Conservation (phyloP, 108 stramenopile genomes). For the Cafeteria roenbergensis region DNA sequence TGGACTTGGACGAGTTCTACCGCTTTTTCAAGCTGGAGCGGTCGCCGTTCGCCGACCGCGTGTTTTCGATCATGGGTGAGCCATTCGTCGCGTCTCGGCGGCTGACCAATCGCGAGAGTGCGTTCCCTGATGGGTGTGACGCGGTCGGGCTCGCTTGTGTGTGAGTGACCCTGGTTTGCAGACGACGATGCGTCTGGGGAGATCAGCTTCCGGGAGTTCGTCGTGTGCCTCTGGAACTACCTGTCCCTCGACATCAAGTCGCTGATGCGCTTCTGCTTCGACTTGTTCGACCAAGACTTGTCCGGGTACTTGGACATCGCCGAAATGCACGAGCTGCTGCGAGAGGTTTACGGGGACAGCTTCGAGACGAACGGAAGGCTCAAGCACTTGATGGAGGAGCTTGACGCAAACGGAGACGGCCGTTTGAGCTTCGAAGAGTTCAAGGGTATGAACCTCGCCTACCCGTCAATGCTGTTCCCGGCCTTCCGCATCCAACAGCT, state of each 20-base stretch:
- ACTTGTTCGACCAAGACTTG: constrained; percentile 14
- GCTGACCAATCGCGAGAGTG: no score
- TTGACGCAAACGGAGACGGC: background rate
- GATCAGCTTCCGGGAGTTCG: constrained; percentile 47
- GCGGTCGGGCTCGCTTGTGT: no score
- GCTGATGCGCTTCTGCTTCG: constrained; percentile 43
- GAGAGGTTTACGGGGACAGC: background rate
- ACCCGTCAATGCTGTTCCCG: constrained; percentile 8
- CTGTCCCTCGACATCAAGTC: constrained; percentile 35
- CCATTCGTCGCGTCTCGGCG: background rate
- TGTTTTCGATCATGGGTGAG: constrained; percentile 2
- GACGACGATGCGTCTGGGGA: constrained; percentile 32
- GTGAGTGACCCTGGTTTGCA: background rate
- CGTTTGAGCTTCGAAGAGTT: background rate
- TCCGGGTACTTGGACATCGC: background rate
- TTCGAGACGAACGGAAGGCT: background rate
- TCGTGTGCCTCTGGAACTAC: constrained; percentile 44
- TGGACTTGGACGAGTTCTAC: constrained; percentile 3
- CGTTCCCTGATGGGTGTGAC: no score
- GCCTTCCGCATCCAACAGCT: constrained; percentile 8
- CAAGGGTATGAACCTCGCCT: background rate
- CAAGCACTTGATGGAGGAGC: background rate
- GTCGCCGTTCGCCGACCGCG: constrained; percentile 1
- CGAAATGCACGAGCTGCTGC: background rate
- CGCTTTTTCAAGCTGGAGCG: background rate